Conservation (phyloP, 2,329 filamentous ascomycete species). For the Lasiodiplodia gonubiensis region DNA sequence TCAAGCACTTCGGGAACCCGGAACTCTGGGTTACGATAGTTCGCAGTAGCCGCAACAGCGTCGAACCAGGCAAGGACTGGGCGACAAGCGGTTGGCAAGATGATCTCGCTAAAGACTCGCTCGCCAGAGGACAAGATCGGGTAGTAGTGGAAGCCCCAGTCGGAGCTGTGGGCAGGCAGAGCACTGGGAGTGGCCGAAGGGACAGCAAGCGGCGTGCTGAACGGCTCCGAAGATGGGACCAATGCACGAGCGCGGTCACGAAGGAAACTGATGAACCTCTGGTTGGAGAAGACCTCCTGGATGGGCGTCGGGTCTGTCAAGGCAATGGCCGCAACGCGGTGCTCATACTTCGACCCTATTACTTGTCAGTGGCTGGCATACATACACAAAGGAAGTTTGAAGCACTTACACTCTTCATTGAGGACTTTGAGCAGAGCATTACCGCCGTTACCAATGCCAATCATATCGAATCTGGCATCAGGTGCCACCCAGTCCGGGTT, state of each 20-base stretch:
- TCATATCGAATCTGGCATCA: slow-evolving; percentile 67
- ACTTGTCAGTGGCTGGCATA: not conserved
- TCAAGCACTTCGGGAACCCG: not conserved
- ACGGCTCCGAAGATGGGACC: slow-evolving; percentile 10
- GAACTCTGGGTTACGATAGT: slow-evolving; percentile 20
- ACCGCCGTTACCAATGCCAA: slow-evolving; percentile 59
- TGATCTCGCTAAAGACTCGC: slow-evolving; percentile 16
- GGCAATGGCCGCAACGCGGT: slow-evolving; percentile 21
- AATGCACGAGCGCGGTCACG: slow-evolving; percentile 22
- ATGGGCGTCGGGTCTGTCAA: slow-evolving; percentile 23
- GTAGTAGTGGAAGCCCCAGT: slow-evolving; percentile 27
- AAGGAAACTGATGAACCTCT: slow-evolving; percentile 14
- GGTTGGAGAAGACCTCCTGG: slow-evolving; percentile 4
- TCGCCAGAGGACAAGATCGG: slow-evolving; percentile 21
- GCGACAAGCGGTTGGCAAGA: not conserved
- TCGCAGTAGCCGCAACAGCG: not conserved
- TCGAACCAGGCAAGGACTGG: slow-evolving; percentile 25
- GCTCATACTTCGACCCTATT: slow-evolving; percentile 18
- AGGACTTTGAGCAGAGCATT: slow-evolving; percentile 14
- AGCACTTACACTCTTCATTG: slow-evolving; percentile 6
- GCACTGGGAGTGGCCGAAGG: not conserved
- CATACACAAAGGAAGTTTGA: too few relatives aligned
- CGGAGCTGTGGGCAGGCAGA: not conserved
- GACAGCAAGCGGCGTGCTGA: slow-evolving; percentile 13
- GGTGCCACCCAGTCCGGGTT: slow-evolving; percentile 50